phyloP scores from a whole-genome alignment of 441 rosid species.

The Populus hybrid region DNA sequence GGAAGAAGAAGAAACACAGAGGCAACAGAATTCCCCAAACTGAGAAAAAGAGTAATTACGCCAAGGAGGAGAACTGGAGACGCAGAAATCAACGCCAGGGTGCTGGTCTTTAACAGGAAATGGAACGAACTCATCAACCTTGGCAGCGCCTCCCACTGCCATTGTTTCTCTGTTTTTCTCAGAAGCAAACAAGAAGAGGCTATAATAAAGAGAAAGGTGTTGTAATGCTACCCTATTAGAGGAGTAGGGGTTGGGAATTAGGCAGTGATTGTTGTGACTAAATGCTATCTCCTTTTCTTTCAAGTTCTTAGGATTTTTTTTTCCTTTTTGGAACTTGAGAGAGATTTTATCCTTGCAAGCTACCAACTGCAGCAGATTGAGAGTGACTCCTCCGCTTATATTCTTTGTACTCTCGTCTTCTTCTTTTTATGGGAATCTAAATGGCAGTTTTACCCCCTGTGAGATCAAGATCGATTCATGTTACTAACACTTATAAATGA shows the following conservation, averaged over 20 bases:
- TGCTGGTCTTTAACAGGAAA: constrained; percentile 81
- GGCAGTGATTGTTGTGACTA: constrained; percentile 23
- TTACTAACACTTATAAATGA: neutral
- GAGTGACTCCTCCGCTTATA: constrained; percentile 8
- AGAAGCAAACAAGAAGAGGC: neutral
- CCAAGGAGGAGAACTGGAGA: constrained; percentile 79
- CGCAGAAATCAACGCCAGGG: constrained; percentile 72
- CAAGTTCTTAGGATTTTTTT: neutral
- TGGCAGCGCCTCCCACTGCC: constrained; percentile 31
- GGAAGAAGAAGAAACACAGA: neutral
- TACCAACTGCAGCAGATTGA: constrained; percentile 23
- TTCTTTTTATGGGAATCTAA: neutral
- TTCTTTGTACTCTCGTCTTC: neutral
- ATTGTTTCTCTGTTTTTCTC: neutral
- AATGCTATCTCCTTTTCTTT: neutral
- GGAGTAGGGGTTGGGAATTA: neutral
- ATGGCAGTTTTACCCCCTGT: neutral
- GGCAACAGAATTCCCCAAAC: neutral
- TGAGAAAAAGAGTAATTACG: constrained; percentile 31
- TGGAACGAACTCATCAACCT: constrained; percentile 61
- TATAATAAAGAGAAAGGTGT: neutral
- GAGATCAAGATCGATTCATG: neutral
- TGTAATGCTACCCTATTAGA: too few species aligned
- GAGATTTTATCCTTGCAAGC: constrained; percentile 11
- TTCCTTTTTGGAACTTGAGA: neutral